Evolutionary conservation across 805 yeast genomes (phyloP), one percentile per base, ranked within the genome.

Genomic region (Pichia insulana): DNA sequence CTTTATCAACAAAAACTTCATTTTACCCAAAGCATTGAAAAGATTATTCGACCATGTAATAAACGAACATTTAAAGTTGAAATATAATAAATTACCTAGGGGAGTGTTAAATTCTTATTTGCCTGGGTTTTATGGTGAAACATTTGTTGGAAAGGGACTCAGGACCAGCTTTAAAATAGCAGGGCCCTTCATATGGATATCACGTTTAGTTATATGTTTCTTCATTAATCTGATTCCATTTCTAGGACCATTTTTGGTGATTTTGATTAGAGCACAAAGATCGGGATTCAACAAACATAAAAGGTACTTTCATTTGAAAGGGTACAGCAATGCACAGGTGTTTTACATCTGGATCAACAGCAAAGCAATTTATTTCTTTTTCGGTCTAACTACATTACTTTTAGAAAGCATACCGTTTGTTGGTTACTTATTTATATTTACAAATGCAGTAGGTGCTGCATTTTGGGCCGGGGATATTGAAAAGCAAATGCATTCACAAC

Each of bases 361-460:
- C 36, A 58, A 59, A 27, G 48, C 44, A 15, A 42, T 50, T 2
- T 74, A 71, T 47, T 60, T 68, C 46, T 38, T 68, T 4, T 79
- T 74, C 57, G 87, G 86, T 0, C 50, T 76, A 28, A 60, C 68
- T 13, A 69, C 80, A 1, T 65, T 71, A 27, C 22, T 70, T 1
- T 54, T 80, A 30, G 85, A 79, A 50, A 59, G 67, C 46, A 59
- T 76, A 10, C 86, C 87, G 1, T 46, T 76, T 18, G 43, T 76
- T 2, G 71, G 75, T 27, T 61, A 76, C 11, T 59, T 77, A 30
- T 77, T 80, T 45, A 65, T 70, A 49, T 73, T 75, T 47, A 75
- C 85, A 9, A 76, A 77, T 56, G 70, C 70, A 2, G 63, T 74
- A 3, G 86, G 83, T 6, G 79, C 79, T 10, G 84, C 85, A 0